Conservation (phyloP, 208 protist species). For the Wallacemonas collosoma region DNA sequence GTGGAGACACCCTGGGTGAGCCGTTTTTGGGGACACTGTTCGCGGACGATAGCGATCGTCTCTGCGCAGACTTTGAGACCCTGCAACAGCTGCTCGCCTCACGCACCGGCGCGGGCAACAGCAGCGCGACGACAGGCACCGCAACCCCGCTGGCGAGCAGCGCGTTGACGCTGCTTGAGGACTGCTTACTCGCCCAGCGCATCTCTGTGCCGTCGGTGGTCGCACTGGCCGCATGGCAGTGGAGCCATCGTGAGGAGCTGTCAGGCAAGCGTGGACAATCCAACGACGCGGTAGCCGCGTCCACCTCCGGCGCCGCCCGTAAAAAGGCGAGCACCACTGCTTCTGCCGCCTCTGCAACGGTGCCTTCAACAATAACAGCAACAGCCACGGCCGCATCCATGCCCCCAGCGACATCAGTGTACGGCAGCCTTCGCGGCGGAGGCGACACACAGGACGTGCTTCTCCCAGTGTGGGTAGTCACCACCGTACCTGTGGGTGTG, state of each 20-base stretch:
- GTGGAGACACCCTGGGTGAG: neutral
- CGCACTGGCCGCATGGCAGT: conserved; percentile 23
- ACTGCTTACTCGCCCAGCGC: conserved; percentile 15
- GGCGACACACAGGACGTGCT: neutral
- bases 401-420: neutral
- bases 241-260: neutral
- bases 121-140: neutral
- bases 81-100: conserved; percentile 20
- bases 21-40: conserved; percentile 6
- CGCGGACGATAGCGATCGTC: conserved; percentile 17
- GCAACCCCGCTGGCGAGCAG: neutral
- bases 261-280: neutral
- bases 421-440: neutral
- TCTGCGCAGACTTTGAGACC: conserved; percentile 17
- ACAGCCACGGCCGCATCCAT: neutral
- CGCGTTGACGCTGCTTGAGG: conserved; percentile 23
- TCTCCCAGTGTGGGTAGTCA: neutral
- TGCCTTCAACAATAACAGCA: neutral
- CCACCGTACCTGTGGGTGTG: neutral
- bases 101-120: neutral
- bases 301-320: neutral
- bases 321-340: neutral
- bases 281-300: neutral
- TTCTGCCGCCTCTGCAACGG: neutral
- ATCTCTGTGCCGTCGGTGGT: conserved; percentile 23